Base-by-base conservation (phyloP, 1,284 basidiomycete species). In the Sphagnurus paluster region DNA sequence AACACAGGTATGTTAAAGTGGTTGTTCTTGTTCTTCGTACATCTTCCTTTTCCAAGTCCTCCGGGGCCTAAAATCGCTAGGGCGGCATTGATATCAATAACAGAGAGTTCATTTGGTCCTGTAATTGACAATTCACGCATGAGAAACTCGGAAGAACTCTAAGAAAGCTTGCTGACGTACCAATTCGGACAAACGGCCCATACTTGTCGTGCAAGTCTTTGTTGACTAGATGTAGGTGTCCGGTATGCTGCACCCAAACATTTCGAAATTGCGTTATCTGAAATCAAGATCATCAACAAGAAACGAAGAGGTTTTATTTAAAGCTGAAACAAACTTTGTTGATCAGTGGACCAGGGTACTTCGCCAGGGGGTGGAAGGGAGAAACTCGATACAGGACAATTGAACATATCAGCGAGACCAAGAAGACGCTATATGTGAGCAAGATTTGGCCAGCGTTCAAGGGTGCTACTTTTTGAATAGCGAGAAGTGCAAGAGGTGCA, bases 281-380 rank as follows among this genome's bases (percentile, higher is more conserved):
- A 29, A 33, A 13, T 3, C 7, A 40, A n/a, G 24, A 30, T 46
- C 4, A 24, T 49, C 20, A 26, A 39, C 45, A n/a, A 40, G 26
- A 7, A 14, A 13, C 13, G n/a, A 3, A 32, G n/a, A 32, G 4
- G 4, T 14, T 20, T 17, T 11, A 14, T 3, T 11, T 2, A 23
- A 10, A 32, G 34, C 23, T 20, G 20, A 19, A 13, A 34, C 8
- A 14, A 13, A 49, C 52, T 39, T 53, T 56, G 35, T 47, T 34
- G 3, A 52, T n/a, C 1, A 40, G 26, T 3, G 58, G 58, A 9
- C 58, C 58, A 3, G 60, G 60, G 34, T 57, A 52, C 20, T 46
- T 39, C 4, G 57, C 55, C 13, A 61, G 44, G 13, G 58, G 58
- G 37, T 62, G 60, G 44, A 51, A 59, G 0, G 57, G 60, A 5